Evolutionary conservation across 2,329 filamentous ascomycete genomes (phyloP).

Genomic region (Aspergillus proliferans): DNA sequence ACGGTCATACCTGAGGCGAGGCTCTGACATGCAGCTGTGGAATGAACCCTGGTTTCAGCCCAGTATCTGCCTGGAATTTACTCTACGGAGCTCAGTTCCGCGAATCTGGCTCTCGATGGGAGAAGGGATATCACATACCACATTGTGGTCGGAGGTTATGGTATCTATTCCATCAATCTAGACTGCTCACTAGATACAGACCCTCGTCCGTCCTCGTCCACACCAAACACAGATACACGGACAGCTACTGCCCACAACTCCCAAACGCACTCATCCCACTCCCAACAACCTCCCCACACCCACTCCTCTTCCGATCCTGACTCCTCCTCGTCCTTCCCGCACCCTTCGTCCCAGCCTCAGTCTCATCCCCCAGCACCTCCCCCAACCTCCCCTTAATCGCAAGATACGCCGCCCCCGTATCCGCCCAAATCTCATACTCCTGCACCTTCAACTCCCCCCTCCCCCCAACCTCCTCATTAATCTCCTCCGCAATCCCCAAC

Average conservation of each 20-base stretch:
- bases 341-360: background rate
- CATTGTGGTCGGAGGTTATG: no score
- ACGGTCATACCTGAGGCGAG: no score
- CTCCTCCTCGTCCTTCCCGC: conserved; percentile 6
- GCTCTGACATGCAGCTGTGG: no score
- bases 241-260: conserved; percentile 19
- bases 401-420: conserved; percentile 40
- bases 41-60: no score
- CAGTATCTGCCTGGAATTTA: no score
- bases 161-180: background rate
- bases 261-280: conserved; percentile 15
- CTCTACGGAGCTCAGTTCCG: no score
- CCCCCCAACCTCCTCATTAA: background rate
- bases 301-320: conserved; percentile 5
- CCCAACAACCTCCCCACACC: conserved; percentile 13
- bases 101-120: no score
- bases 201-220: conserved; percentile 50
- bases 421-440: conserved; percentile 40
- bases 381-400: conserved; percentile 23
- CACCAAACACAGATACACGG: conserved; percentile 42
- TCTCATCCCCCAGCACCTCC: conserved; percentile 5
- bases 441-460: conserved; percentile 24
- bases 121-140: no score
- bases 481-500: conserved; percentile 28
- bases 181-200: conserved; percentile 9